Evolutionary conservation across 345 rosid species (phyloP), one percentile per base, ranked within the genome.

Genomic region (Bruguiera parviflora): DNA sequence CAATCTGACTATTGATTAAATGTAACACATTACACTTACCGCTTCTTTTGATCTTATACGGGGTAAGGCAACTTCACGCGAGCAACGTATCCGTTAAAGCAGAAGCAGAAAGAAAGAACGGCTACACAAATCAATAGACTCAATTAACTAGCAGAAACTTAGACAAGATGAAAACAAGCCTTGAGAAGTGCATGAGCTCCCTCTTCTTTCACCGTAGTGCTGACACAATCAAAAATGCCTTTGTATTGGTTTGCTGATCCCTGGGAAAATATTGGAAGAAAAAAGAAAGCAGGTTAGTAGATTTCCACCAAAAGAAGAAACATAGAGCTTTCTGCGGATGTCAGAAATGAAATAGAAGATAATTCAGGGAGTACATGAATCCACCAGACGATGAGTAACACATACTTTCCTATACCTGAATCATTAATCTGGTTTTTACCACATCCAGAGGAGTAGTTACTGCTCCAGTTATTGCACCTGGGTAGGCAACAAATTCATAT

Each of bases 371-470:
- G 5, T 37, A n/a, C 15, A 43, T 43, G 49, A 43, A 43, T 13
- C 49, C 49, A 20, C 18, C 19, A 11, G 8, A 68, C 29, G 8
- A 25, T 7, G 16, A 60, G 47, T 18, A 39, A 21, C 0, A 32
- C 51, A 70, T 18, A 4, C 33, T 18, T 51, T 43, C 20, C 28
- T 8, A 47, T 81, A 93, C 98, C 96, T 93, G 97, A 86, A 84
- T 82, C 98, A 93, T 93, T 81, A 90, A 78, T 67, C 98, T 87
- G 33, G 98, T 93, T 79, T 93, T 93, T 58, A 93, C 87, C 72
- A 93, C 97, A 80, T 93, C 98, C 10, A 90, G 96, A 3, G 98
- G 98, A 70, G 96, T 90, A 71, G 98, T 93, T 70, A 90, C 78
- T 49, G 98, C 98, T 80, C 97, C 98, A 5, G 98, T 91, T 65